These are phyloP conservation scores for Thalassiosira gravida DNA, from an alignment of 352 stramenopile genomes.

Conservation along the genomic window DNA sequence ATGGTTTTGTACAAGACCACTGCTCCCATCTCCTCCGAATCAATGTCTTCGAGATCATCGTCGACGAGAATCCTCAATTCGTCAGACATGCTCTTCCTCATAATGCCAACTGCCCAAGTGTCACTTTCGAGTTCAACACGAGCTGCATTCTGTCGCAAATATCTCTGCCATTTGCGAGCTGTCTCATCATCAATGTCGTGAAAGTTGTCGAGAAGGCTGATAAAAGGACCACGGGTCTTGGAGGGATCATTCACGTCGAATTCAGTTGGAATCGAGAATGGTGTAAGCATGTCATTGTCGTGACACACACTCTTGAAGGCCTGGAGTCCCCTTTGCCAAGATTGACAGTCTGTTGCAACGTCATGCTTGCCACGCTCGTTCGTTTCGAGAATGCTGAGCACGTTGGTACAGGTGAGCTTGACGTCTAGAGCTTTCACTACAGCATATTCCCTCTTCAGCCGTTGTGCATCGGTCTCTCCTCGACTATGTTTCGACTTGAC, in stretches of 20 bases:
- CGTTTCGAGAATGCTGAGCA: too few species aligned
- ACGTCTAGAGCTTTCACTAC: not conserved
- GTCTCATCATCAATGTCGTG: not conserved
- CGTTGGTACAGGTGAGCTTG: not conserved
- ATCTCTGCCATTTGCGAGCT: not conserved
- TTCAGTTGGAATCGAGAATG: not conserved
- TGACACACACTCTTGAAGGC: not conserved
- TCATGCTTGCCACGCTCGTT: not conserved
- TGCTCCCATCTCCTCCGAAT: not conserved
- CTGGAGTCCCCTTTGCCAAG: not conserved
- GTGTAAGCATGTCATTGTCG: constrained; percentile 6
- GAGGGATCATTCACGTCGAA: constrained; percentile 7
- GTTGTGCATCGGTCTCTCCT: not conserved
- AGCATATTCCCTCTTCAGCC: not conserved
- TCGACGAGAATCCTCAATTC: not conserved
- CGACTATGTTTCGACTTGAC: not conserved
- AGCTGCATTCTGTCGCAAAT: not conserved
- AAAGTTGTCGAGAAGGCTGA: not conserved
- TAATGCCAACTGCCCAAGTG: not conserved
- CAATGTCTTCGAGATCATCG: not conserved
- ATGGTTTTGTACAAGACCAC: not conserved
- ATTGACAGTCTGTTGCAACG: constrained; percentile 4
- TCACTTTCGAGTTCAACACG: constrained; percentile 1
- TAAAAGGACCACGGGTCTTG: not conserved
- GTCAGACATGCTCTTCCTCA: not conserved